A percentile compares a stretch with the other conserved stretches of the same genome.
Evolutionary conservation across 2,329 filamentous ascomycete genomes (phyloP).

Genomic region (Sclerotinia glacialis): DNA sequence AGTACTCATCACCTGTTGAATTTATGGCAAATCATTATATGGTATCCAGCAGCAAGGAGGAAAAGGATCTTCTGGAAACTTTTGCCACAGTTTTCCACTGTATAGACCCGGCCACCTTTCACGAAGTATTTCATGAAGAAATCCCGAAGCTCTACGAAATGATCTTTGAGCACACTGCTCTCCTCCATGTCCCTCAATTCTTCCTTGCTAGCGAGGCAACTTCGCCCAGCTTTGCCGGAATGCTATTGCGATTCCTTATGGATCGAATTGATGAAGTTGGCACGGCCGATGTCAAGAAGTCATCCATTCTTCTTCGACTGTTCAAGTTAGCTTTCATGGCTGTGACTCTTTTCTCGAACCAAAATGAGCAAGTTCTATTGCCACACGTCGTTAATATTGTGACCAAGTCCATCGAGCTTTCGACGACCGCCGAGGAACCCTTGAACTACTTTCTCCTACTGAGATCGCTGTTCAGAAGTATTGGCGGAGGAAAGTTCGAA

Average conservation of each 20-base stretch:
- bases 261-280: slow-evolving; percentile 93
- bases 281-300: slow-evolving; percentile 85
- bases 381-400: slow-evolving; percentile 97
- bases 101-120: slow-evolving; percentile 96
- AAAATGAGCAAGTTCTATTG: slow-evolving; percentile 93
- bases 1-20: slow-evolving; percentile 79
- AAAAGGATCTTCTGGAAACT: slow-evolving; percentile 94
- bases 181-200: slow-evolving; percentile 95
- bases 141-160: slow-evolving; percentile 96
- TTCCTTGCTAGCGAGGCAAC: slow-evolving; percentile 98
- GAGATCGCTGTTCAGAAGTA: slow-evolving; percentile 89
- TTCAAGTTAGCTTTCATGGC: slow-evolving; percentile 99
- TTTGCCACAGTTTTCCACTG: slow-evolving; percentile 99
- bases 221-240: slow-evolving; percentile 94
- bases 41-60: slow-evolving; percentile 89
- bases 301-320: slow-evolving; percentile 84
- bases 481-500: slow-evolving; percentile 95
- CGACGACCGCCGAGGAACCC: slow-evolving; percentile 91
- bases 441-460: slow-evolving; percentile 98
- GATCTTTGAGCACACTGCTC: slow-evolving; percentile 92
- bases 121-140: slow-evolving; percentile 96
- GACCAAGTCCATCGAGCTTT: slow-evolving; percentile 93
- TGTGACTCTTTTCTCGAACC: slow-evolving; percentile 87
- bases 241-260: slow-evolving; percentile 98
- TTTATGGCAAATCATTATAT: slow-evolving; percentile 95